Percentiles rank a stretch among this genome's conserved stretches.
phyloP scores from a whole-genome alignment of 331 rosid species.

The Pyrus hybrid region DNA sequence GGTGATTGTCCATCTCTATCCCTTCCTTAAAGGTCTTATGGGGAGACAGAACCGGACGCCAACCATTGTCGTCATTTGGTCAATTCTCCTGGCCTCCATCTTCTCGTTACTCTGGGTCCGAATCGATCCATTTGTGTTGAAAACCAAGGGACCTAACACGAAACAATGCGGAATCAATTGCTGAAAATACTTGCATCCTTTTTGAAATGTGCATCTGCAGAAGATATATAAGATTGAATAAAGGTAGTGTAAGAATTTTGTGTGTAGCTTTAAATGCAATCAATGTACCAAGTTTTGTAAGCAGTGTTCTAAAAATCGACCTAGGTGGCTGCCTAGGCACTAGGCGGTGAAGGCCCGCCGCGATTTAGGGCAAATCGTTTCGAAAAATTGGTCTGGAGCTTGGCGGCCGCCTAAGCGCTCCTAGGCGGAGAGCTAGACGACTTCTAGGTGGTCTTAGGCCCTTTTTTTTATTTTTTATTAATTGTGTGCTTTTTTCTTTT shows the following conservation, averaged over 20 bases:
- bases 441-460: too few relatives aligned
- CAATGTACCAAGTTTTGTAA: conserved; percentile 46
- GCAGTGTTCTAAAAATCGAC: background rate
- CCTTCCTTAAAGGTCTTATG: conserved; percentile 96
- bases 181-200: conserved; percentile 35
- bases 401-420: too few relatives aligned
- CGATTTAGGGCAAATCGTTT: too few relatives aligned
- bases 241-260: conserved; percentile 38
- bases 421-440: too few relatives aligned
- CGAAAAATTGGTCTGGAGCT: too few relatives aligned
- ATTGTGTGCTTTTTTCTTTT: too few relatives aligned
- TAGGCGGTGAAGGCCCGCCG: too few relatives aligned
- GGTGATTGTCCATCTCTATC: conserved; percentile 92
- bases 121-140: conserved; percentile 77
- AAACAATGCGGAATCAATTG: conserved; percentile 88
- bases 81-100: conserved; percentile 85
- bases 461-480: too few relatives aligned
- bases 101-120: conserved; percentile 97
- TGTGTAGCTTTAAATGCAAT: conserved; percentile 38
- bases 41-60: conserved; percentile 95
- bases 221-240: conserved; percentile 41
- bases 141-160: conserved; percentile 82
- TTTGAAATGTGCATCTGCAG: conserved; percentile 24
- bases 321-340: too few relatives aligned
- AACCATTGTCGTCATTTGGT: conserved; percentile 88